phyloP scores from a whole-genome alignment of 148 eudicot species.

The Hydrangea macrophylla region DNA sequence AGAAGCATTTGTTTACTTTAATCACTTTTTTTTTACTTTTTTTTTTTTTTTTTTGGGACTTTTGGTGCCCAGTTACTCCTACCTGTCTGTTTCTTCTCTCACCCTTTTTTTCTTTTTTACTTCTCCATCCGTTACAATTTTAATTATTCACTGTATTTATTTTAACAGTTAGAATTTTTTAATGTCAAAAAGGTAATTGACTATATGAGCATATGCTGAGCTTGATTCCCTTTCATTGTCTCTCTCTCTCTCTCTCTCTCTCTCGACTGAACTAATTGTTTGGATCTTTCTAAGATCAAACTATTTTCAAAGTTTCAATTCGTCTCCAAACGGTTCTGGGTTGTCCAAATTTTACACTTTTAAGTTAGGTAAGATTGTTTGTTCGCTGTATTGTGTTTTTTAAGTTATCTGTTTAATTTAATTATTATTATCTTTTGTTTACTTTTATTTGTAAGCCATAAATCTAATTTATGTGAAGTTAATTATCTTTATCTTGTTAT shows the following conservation, averaged over 20 bases:
- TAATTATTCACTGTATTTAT: neutral
- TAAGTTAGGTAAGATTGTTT: constrained; percentile 2
- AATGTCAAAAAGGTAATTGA: constrained; percentile 9
- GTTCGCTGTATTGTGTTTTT: neutral
- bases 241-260: neutral
- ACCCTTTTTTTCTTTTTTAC: neutral
- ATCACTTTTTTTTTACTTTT: too few relatives aligned
- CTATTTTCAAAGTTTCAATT: constrained; percentile 5
- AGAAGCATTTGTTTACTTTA: too few relatives aligned
- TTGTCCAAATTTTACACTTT: neutral
- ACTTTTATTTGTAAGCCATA: neutral
- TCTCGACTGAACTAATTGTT: neutral
- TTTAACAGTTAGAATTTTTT: neutral
- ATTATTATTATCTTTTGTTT: neutral
- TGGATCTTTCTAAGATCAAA: constrained; percentile 5
- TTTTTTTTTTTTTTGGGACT: constrained; percentile 5
- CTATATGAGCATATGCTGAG: neutral
- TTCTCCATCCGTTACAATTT: constrained; percentile 12
- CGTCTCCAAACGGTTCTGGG: neutral
- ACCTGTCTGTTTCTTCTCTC: neutral
- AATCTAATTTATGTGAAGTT: neutral
- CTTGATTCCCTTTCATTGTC: neutral
- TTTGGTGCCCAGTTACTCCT: neutral
- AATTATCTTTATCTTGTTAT: neutral
- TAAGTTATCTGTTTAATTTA: too few relatives aligned